These are phyloP conservation scores for Kodamaea sp. DNA, from an alignment of 1,139 yeast species.

Conservation along the genomic window DNA sequence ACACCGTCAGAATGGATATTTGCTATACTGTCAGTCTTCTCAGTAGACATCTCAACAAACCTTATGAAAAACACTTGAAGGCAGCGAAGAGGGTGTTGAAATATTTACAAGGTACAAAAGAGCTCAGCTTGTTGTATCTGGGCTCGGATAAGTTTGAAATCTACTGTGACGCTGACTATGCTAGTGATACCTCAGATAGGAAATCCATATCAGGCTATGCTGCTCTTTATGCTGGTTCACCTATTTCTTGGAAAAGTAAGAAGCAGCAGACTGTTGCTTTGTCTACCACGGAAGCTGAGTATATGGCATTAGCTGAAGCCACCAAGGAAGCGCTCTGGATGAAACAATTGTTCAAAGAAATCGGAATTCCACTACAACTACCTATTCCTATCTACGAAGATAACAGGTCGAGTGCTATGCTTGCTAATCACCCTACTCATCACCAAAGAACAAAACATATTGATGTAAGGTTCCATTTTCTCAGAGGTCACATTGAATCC, in stretches of 20 bases:
- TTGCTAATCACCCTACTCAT: conserved; percentile 1
- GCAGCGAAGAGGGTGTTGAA: not conserved
- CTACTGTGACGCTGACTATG: conserved; percentile 3
- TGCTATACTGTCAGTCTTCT: conserved; percentile 5
- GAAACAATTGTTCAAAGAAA: not conserved
- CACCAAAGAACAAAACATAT: conserved; percentile 2
- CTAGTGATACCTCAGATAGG: not conserved
- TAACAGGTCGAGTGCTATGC: not conserved
- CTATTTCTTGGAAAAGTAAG: conserved; percentile 14
- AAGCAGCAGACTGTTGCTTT: conserved; percentile 12
- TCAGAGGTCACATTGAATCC: not conserved
- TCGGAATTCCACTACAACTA: not conserved
- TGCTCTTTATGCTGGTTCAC: conserved; percentile 9
- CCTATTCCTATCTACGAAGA: conserved; percentile 1
- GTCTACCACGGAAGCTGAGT: conserved; percentile 16
- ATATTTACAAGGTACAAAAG: not conserved
- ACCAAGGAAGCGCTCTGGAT: conserved; percentile 13
- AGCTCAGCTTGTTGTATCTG: not conserved
- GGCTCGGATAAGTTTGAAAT: not conserved
- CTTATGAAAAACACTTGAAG: not conserved
- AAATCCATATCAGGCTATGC: conserved; percentile 11
- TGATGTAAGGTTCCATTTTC: conserved; percentile 1
- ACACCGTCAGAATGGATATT: conserved; percentile 7
- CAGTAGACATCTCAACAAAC: conserved; percentile 3
- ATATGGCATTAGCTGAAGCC: conserved; percentile 13